Percentiles rank a stretch among this genome's conserved stretches.
phyloP scores from a whole-genome alignment of 2,329 filamentous ascomycete species.

The Pestalotiopsis sp. region DNA sequence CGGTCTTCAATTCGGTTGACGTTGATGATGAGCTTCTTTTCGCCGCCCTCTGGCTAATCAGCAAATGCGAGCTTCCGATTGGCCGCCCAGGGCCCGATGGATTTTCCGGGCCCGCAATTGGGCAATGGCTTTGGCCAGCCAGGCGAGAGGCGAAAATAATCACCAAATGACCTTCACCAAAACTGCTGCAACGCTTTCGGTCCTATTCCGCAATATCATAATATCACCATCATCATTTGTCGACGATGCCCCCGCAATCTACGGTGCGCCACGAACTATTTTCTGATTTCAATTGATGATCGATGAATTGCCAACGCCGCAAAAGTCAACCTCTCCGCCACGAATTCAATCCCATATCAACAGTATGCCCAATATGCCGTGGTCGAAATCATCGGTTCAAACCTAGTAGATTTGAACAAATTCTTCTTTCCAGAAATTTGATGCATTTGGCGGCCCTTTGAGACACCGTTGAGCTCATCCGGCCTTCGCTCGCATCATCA shows the following conservation, averaged over 20 bases:
- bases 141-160: conserved; percentile 8
- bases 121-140: not conserved
- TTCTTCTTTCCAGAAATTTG: too few species aligned
- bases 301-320: not conserved
- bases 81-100: conserved; percentile 8
- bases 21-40: conserved; percentile 21
- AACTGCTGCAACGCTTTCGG: not conserved
- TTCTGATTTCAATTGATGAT: not conserved
- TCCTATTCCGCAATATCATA: not conserved
- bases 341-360: too few species aligned
- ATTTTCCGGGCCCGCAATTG: conserved; percentile 4
- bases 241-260: not conserved
- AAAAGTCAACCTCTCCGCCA: not conserved
- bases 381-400: too few species aligned
- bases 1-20: conserved; percentile 15
- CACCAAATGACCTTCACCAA: not conserved
- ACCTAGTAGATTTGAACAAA: too few species aligned
- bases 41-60: conserved; percentile 18
- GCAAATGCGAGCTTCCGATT: conserved; percentile 17
- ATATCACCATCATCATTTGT: not conserved
- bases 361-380: too few species aligned
- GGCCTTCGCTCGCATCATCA: too few species aligned
- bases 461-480: too few species aligned
- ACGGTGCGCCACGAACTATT: not conserved
- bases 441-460: too few species aligned